These are phyloP conservation scores for Phytomonas francai DNA, from an alignment of 208 protist species.

Conservation along the genomic window DNA sequence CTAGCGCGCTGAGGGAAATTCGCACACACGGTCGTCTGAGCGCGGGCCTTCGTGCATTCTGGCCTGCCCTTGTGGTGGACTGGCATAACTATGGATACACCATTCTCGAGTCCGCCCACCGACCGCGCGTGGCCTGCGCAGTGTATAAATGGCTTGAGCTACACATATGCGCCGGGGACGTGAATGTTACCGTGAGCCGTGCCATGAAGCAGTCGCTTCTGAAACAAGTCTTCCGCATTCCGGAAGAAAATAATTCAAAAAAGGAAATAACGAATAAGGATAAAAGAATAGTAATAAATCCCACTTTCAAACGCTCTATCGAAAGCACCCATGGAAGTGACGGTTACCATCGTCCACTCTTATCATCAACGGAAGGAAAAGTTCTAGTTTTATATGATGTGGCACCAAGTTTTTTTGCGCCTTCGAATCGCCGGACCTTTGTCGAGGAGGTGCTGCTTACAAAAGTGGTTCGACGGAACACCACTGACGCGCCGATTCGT, in stretches of 20 bases:
- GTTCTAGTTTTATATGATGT: conserved; percentile 72
- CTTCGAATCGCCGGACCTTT: conserved; percentile 29
- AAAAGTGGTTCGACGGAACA: background rate
- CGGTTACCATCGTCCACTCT: background rate
- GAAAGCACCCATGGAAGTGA: background rate
- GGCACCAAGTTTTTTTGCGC: conserved; percentile 63
- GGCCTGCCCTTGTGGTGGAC: conserved; percentile 74
- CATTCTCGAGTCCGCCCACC: conserved; percentile 51
- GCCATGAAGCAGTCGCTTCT: conserved; percentile 47
- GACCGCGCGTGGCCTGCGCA: conserved; percentile 33
- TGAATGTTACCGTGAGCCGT: conserved; percentile 79
- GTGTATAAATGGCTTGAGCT: conserved; percentile 72
- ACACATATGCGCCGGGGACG: conserved; percentile 40
- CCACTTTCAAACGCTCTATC: background rate
- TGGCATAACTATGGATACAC: conserved; percentile 92
- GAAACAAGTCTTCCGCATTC: background rate
- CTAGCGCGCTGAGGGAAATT: conserved; percentile 49
- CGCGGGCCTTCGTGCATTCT: conserved; percentile 18
- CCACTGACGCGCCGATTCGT: background rate
- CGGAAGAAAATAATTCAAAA: conserved; percentile 2
- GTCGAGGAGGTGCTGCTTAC: conserved; percentile 34
- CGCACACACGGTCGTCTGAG: conserved; percentile 22
- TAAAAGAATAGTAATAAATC: background rate
- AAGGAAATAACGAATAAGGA: conserved; percentile 2
- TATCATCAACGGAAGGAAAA: background rate